Evolutionary conservation across 768 basidiomycete species (phyloP), one percentile per base, ranked within the genome.

Genomic region (Kwoniella sp.): DNA sequence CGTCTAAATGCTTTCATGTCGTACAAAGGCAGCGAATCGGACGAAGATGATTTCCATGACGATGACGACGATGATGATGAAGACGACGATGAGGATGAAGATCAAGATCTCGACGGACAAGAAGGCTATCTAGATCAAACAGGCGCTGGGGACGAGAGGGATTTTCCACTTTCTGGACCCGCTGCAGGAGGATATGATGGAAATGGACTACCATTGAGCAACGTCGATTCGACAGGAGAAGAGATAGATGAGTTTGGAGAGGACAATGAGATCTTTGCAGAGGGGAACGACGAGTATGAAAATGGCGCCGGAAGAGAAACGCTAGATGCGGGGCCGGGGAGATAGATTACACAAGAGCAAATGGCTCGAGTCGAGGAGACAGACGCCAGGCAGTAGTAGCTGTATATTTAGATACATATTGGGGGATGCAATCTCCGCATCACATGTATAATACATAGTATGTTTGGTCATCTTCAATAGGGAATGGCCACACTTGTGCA

Each of bases 1-100:
- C 40, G 71, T 21, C 26, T 76, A 50, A 64, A 65, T 25, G 67
- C 72, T n/a, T 73, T 76, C 65, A 73, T 76, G 72, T 56, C 61
- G 48, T 69, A 68, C 44, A 76, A 73, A 53, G 30, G 51, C 5
- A 40, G 44, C 19, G 55, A 66, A 25, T 47, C 53, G 9, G 67
- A 69, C 21, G 68, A 64, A 15, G 63, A 58, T 21, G 52, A 58
- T 15, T 57, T 66, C 17, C 59, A 55, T 3, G 57, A 63, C n/a
- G 65, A 47, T 17, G 69, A 62, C 10, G 63, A 62, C 9, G 68
- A 65, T 27, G 49, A 58, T 33, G 60, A 69, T 62, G 60, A 63
- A 60, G 44, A 53, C 1, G 57, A 52, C 4, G 60, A 48, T 33
- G 60, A 69, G 58, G 60, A 63, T 61, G 44, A 53, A 9, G 57